A percentile compares a stretch with the other conserved stretches of the same genome.
Conservation (phyloP, 768 basidiomycete species). For the Leccinum rimulosum region DNA sequence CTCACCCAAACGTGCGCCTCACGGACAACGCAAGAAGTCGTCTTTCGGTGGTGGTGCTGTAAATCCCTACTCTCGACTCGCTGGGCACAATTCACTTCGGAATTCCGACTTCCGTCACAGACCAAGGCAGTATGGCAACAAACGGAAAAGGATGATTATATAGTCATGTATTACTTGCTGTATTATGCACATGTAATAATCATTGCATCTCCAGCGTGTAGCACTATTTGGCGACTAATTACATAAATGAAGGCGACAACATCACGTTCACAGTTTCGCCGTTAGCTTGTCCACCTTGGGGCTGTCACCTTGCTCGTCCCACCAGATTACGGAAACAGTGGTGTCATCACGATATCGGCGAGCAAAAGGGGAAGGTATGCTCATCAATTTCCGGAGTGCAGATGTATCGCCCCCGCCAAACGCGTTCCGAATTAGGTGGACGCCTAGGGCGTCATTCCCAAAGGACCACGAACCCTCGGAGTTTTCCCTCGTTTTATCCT, state of each 20-base stretch:
- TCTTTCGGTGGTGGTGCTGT: conserved; percentile 30
- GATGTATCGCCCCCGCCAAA: conserved; percentile 76
- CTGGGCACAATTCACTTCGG: conserved; percentile 35
- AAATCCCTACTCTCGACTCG: conserved; percentile 37
- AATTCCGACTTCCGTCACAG: conserved; percentile 24
- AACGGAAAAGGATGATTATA: conserved; percentile 35
- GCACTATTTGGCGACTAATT: background rate
- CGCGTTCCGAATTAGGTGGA: conserved; percentile 89
- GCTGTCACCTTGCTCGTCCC: conserved; percentile 59
- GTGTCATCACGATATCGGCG: conserved; percentile 81
- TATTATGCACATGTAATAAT: conserved; percentile 6
- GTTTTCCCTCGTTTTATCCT: conserved; percentile 41
- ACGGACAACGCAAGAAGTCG: conserved; percentile 26
- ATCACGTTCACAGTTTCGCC: conserved; percentile 46
- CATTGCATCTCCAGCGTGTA: conserved; percentile 1
- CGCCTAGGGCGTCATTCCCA: conserved; percentile 71
- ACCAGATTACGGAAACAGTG: conserved; percentile 83
- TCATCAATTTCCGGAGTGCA: conserved; percentile 59
- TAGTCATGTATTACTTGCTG: conserved; percentile 26
- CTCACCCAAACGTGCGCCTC: conserved; percentile 22
- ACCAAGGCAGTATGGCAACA: conserved; percentile 31
- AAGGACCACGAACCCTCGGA: conserved; percentile 69
- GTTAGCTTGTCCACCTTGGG: conserved; percentile 39
- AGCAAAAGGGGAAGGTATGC: conserved; percentile 80
- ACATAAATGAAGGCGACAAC: background rate